Evolutionary conservation across 2,329 filamentous ascomycete species (phyloP), one percentile per base, ranked within the genome.

Genomic region (Chrysoporthe austroafricana): DNA sequence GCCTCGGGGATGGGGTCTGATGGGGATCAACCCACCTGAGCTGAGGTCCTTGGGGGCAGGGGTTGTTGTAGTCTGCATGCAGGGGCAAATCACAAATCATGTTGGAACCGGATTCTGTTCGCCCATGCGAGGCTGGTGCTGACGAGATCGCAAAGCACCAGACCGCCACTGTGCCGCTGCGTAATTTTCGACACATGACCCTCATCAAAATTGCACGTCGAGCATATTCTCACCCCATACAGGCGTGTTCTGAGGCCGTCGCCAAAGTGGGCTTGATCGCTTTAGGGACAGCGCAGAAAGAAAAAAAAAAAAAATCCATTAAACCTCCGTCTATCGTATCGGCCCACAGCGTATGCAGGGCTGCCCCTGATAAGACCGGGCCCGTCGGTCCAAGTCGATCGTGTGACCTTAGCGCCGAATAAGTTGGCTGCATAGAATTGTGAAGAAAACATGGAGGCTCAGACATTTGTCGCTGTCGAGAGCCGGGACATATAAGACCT

Each of bases 351-450:
- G 26, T 26, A 39, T 46, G 62, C 62, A 63, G 50, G 62, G 62
- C 36, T 34, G 21, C 21, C 50, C 62, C 48, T 44, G 50, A n/a
- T 34, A 9, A 42, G 50, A 57, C 39, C 36, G 44, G 48, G 50
- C 34, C 21, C 44, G 56, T 61, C 61, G 50, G 61, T 62, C 64
- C 60, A 61, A 61, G 60, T 54, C 64, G 64, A 69, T 69, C 64
- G 48, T 21, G 16, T 46, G 32, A 46, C 58, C 48, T 56, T 62
- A 42, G 60, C 44, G 34, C 26, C 18, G 18, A 48, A 21, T n/a
- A 21, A 2, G 8, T 48, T 13, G 8, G 44, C n/a, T n/a, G 44
- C 18, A 14, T 32, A 6, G 21, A 32, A 52, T 13, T 26, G 13
- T 32, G 11, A 16, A 26, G 21, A 26, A 6, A 54, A 16, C 11